Evolutionary conservation across 331 rosid species (phyloP).

Genomic region (Malus hybrid): DNA sequence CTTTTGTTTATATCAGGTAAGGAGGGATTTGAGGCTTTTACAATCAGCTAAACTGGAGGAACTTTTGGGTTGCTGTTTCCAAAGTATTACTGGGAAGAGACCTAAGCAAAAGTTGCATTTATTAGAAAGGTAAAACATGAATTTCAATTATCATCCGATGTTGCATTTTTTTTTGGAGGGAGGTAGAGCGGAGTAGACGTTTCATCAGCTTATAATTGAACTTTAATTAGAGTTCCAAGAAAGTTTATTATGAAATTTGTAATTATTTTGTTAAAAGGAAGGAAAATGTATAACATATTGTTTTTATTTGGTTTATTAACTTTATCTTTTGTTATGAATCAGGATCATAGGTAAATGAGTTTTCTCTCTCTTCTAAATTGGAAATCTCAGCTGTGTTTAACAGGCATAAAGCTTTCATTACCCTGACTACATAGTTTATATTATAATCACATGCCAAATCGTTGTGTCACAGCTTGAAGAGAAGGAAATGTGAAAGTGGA

Average conservation of each 20-base stretch:
- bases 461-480: constrained; percentile 53
- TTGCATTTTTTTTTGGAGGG: background rate
- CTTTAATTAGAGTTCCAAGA: background rate
- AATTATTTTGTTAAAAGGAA: background rate
- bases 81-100: constrained; percentile 51
- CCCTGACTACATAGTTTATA: background rate
- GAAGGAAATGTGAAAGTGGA: constrained; percentile 54
- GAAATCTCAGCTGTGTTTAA: background rate
- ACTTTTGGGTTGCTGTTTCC: constrained; percentile 57
- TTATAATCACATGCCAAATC: constrained; percentile 6
- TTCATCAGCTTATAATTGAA: background rate
- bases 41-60: constrained; percentile 58
- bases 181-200: background rate
- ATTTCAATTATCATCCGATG: background rate
- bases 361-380: background rate
- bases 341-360: background rate
- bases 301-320: background rate
- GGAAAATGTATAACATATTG: background rate
- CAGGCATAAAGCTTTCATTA: background rate
- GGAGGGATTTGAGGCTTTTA: constrained; percentile 67
- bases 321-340: background rate
- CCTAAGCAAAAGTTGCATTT: constrained; percentile 72
- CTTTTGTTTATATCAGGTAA: constrained; percentile 39
- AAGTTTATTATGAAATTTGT: background rate
- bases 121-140: constrained; percentile 51